phyloP scores from a whole-genome alignment of 2,329 filamentous ascomycete genomes.

The Pleochaeta shiraiana region DNA sequence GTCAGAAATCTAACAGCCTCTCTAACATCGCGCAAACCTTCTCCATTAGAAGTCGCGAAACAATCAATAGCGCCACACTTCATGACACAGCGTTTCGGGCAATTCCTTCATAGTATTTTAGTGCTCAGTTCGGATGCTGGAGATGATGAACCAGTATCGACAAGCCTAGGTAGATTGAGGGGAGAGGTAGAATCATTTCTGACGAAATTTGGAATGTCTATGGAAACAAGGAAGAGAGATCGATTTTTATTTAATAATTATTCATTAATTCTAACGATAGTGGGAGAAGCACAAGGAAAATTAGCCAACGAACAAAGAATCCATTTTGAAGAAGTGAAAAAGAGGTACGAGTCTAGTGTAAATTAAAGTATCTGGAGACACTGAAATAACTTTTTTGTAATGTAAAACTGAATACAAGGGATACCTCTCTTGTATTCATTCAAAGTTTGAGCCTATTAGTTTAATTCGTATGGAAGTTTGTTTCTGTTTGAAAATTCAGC shows the following conservation, averaged over 20 bases:
- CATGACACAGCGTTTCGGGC: constrained; percentile 85
- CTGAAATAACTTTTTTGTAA: too few relatives aligned
- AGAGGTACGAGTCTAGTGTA: constrained; percentile 27
- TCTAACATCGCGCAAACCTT: constrained; percentile 23
- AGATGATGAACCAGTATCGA: constrained; percentile 79
- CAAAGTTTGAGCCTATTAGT: too few relatives aligned
- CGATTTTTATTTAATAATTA: constrained; percentile 94
- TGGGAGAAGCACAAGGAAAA: constrained; percentile 55
- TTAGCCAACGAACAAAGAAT: constrained; percentile 51
- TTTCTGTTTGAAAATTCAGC: too few relatives aligned
- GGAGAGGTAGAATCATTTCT: constrained; percentile 71
- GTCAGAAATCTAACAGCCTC: constrained; percentile 40
- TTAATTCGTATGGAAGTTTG: too few relatives aligned
- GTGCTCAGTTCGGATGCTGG: constrained; percentile 71
- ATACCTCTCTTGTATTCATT: too few relatives aligned
- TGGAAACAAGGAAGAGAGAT: constrained; percentile 63
- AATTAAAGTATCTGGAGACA: constrained; percentile 2
- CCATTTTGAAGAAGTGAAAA: constrained; percentile 49
- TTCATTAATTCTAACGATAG: constrained; percentile 79
- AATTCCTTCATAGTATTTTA: constrained; percentile 71
- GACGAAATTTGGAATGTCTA: constrained; percentile 50
- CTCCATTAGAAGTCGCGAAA: constrained; percentile 31
- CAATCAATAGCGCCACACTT: constrained; percentile 72
- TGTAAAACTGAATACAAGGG: too few relatives aligned
- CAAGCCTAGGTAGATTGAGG: constrained; percentile 55